Evolutionary conservation across 1,139 yeast genomes (phyloP).

Genomic region (Blastobotrys arbuscula): DNA sequence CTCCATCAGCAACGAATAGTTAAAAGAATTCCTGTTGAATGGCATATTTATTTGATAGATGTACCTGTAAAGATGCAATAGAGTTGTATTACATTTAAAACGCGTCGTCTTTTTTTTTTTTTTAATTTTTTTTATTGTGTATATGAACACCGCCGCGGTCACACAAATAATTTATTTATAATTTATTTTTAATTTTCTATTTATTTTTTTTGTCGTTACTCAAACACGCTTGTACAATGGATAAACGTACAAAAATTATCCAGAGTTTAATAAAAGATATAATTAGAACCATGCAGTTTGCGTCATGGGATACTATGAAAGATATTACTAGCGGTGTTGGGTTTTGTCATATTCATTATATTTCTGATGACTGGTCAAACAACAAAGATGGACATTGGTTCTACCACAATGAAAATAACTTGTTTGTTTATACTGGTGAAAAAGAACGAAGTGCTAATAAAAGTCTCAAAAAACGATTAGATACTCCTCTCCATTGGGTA

Average conservation of each 20-base stretch:
- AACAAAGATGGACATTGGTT: constrained; percentile 10
- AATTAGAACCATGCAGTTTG: neutral
- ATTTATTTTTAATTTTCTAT: neutral
- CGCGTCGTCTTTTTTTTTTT: no score
- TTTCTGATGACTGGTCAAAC: constrained; percentile 3
- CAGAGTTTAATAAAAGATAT: neutral
- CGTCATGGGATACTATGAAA: constrained; percentile 6
- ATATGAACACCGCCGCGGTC: neutral
- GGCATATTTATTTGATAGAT: constrained; percentile 2
- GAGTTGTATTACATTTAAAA: no score
- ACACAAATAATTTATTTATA: neutral
- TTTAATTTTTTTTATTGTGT: neutral
- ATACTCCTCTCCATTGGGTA: constrained; percentile 3
- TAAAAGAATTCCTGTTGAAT: neutral
- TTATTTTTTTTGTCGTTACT: neutral
- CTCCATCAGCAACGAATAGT: constrained; percentile 6
- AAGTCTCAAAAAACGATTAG: constrained; percentile 2
- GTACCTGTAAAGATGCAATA: neutral
- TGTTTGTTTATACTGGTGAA: constrained; percentile 7
- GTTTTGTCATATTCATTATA: constrained; percentile 7
- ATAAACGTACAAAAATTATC: neutral
- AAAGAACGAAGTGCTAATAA: constrained; percentile 10
- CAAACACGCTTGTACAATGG: no score
- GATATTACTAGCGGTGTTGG: constrained; percentile 7
- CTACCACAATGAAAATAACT: constrained; percentile 1